Evolutionary conservation across 2,329 filamentous ascomycete genomes (phyloP).

Genomic region (Ilyonectria destructans): DNA sequence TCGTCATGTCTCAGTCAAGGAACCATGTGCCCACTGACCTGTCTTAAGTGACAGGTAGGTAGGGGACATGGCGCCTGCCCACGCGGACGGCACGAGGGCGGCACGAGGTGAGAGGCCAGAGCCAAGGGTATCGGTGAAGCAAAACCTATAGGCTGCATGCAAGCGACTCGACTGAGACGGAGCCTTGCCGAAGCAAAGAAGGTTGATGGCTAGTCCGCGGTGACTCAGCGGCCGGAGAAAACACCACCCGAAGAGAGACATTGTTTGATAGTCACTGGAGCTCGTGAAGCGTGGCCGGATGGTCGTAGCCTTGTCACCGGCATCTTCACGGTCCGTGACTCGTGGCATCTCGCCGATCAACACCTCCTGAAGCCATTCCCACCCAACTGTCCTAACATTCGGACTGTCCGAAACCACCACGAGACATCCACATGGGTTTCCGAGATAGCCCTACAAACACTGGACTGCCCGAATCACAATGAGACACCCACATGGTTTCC

Average conservation of each 20-base stretch:
- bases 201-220: not conserved
- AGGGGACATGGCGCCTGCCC: slow-evolving; percentile 22
- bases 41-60: slow-evolving; percentile 22
- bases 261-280: slow-evolving; percentile 13
- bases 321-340: not conserved
- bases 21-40: slow-evolving; percentile 4
- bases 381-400: slow-evolving; percentile 5
- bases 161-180: slow-evolving; percentile 9
- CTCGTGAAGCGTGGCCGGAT: not conserved
- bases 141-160: not conserved
- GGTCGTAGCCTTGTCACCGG: not conserved
- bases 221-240: slow-evolving; percentile 8
- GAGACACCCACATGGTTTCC: slow-evolving; percentile 18
- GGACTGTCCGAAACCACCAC: slow-evolving; percentile 21
- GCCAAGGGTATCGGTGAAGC: slow-evolving; percentile 1
- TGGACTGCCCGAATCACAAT: slow-evolving; percentile 12
- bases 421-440: slow-evolving; percentile 17
- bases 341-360: slow-evolving; percentile 3
- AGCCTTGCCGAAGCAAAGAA: slow-evolving; percentile 5
- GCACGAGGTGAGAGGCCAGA: not conserved
- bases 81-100: slow-evolving; percentile 15
- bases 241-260: not conserved
- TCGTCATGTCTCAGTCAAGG: not conserved
- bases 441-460: not conserved
- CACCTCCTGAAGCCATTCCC: slow-evolving; percentile 12